A percentile compares a stretch with the other conserved stretches of the same genome.
Evolutionary conservation across 805 yeast species (phyloP).

Genomic region (Wickerhamiella spandovensis): DNA sequence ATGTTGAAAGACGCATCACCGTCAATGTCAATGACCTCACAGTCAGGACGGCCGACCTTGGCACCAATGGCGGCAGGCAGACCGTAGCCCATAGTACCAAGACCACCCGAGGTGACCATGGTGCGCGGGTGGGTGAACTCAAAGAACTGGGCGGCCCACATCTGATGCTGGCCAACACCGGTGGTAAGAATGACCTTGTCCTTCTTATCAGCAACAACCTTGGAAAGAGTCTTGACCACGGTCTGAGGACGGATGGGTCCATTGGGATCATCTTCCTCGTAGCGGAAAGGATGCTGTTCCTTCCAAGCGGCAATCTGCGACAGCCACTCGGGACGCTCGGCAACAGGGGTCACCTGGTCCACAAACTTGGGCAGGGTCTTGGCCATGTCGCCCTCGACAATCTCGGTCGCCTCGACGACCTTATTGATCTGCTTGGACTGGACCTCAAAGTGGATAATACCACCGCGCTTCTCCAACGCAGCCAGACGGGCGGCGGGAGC

Average conservation of each 20-base stretch:
- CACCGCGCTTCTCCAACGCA: slow-evolving; percentile 79
- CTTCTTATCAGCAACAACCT: slow-evolving; percentile 46
- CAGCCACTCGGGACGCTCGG: slow-evolving; percentile 71
- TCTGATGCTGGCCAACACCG: slow-evolving; percentile 99
- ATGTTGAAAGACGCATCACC: slow-evolving; percentile 99
- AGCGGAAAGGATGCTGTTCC: slow-evolving; percentile 69
- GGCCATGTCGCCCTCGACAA: slow-evolving; percentile 92
- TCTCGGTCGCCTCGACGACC: slow-evolving; percentile 87
- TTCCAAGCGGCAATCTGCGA: slow-evolving; percentile 67
- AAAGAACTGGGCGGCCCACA: slow-evolving; percentile 99
- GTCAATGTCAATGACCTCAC: slow-evolving; percentile 89
- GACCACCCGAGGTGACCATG: slow-evolving; percentile 95
- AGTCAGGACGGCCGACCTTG: slow-evolving; percentile 90
- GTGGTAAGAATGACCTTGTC: slow-evolving; percentile 84
- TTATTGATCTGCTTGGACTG: slow-evolving; percentile 95
- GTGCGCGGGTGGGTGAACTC: slow-evolving; percentile 88
- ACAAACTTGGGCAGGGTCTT: slow-evolving; percentile 58
- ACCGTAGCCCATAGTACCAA: slow-evolving; percentile 98
- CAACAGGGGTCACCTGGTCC: slow-evolving; percentile 53
- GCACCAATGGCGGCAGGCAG: slow-evolving; percentile 98
- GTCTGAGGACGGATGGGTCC: slow-evolving; percentile 80
- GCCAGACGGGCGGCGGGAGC: slow-evolving; percentile 92
- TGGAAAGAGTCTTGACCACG: slow-evolving; percentile 62
- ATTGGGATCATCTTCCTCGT: slow-evolving; percentile 54
- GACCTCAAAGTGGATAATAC: slow-evolving; percentile 92